Percentiles rank a stretch among this genome's conserved stretches.
Conservation (phyloP, 495 filamentous ascomycete genomes). For the Aspergillus cristatus region DNA sequence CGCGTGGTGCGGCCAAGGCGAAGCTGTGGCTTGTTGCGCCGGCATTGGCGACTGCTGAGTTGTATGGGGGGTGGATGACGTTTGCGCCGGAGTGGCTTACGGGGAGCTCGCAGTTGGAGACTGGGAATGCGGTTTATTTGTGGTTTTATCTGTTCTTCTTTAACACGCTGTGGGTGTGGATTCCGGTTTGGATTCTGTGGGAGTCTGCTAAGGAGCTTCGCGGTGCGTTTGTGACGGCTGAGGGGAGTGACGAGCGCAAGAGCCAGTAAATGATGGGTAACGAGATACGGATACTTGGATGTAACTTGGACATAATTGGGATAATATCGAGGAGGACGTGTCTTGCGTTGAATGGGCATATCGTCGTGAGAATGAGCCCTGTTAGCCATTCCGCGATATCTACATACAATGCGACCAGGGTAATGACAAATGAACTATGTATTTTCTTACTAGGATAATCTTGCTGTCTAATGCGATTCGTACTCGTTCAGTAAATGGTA, state of each 20-base stretch:
- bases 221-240: conserved; percentile 40
- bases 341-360: no score
- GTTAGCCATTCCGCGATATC: no score
- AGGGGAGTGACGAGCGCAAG: conserved; percentile 10
- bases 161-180: conserved; percentile 80
- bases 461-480: no score
- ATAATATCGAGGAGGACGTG: no score
- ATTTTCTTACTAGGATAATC: no score
- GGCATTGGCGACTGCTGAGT: conserved; percentile 79
- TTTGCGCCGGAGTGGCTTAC: conserved; percentile 92
- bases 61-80: conserved; percentile 96
- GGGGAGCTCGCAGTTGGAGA: conserved; percentile 65
- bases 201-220: conserved; percentile 53
- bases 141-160: conserved; percentile 89
- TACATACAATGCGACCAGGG: no score
- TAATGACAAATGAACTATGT: no score
- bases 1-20: conserved; percentile 35
- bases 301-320: not conserved
- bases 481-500: no score
- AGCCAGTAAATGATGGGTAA: conserved; percentile 3
- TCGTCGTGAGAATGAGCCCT: no score
- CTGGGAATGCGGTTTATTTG: conserved; percentile 73
- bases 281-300: not conserved
- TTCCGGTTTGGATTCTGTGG: conserved; percentile 69
- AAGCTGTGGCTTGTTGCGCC: conserved; percentile 59